Conservation (phyloP, 257 asterid genomes). For the Penstemon davidsonii region DNA sequence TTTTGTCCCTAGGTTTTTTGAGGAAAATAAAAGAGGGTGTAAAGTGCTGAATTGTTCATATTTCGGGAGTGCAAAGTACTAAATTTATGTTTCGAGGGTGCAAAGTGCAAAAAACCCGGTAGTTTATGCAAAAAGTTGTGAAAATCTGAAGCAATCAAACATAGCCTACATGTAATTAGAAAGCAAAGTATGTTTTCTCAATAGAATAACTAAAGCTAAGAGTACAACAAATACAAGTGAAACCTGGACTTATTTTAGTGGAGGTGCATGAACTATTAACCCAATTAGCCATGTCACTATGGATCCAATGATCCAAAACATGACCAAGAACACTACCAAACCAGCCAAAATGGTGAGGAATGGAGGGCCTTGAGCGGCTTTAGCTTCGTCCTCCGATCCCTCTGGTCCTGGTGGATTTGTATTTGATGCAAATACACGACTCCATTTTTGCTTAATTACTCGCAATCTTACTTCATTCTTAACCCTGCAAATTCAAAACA, state of each 20-base stretch:
- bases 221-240: slow-evolving; percentile 3
- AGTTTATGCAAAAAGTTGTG: neutral
- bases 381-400: slow-evolving; percentile 35
- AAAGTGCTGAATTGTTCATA: no score
- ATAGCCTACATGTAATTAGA: neutral
- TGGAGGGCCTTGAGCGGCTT: slow-evolving; percentile 55
- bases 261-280: slow-evolving; percentile 48
- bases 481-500: slow-evolving; percentile 39
- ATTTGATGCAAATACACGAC: slow-evolving; percentile 44
- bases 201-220: slow-evolving; percentile 4
- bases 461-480: slow-evolving; percentile 29
- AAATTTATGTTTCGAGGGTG: no score
- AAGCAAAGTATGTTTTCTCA: slow-evolving; percentile 13
- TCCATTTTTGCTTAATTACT: slow-evolving; percentile 27
- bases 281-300: slow-evolving; percentile 53
- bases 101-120: no score
- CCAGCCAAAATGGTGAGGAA: slow-evolving; percentile 81
- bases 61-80: no score
- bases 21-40: no score
- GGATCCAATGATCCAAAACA: slow-evolving; percentile 57
- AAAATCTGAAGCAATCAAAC: neutral
- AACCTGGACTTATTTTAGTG: slow-evolving; percentile 28
- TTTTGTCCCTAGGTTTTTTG: no score
- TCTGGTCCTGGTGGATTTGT: slow-evolving; percentile 48
- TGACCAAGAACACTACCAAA: slow-evolving; percentile 43